phyloP scores from a whole-genome alignment of 345 rosid genomes.

The Aethionema arabicum region DNA sequence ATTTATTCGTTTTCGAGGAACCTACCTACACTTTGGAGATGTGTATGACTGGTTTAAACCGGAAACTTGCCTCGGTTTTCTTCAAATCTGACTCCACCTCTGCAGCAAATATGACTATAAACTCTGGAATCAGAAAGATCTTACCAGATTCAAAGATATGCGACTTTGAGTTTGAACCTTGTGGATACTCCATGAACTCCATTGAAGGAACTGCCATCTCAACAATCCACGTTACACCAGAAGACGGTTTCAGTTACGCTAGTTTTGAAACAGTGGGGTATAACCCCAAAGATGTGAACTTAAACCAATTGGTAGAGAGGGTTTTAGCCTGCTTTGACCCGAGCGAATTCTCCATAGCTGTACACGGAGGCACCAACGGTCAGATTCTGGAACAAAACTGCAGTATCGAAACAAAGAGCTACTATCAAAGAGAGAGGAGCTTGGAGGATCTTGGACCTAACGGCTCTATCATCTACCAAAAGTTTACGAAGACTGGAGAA shows the following conservation, averaged over 20 bases:
- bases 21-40: slow-evolving; percentile 41
- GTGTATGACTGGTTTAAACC: slow-evolving; percentile 53
- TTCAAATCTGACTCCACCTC: slow-evolving; percentile 32
- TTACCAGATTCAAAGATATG: slow-evolving; percentile 43
- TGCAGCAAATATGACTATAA: slow-evolving; percentile 36
- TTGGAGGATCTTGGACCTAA: slow-evolving; percentile 45
- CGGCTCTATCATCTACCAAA: slow-evolving; percentile 47
- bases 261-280: slow-evolving; percentile 45
- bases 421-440: slow-evolving; percentile 39
- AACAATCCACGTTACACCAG: too few species aligned
- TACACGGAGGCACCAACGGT: slow-evolving; percentile 25
- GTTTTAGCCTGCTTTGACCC: slow-evolving; percentile 40
- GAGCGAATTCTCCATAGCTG: slow-evolving; percentile 35
- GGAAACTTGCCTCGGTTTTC: slow-evolving; percentile 39
- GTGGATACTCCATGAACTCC: slow-evolving; percentile 54
- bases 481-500: slow-evolving; percentile 40
- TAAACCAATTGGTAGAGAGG: slow-evolving; percentile 25
- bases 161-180: slow-evolving; percentile 49
- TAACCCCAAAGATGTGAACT: slow-evolving; percentile 35
- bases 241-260: neutral
- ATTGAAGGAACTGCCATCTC: slow-evolving; percentile 34
- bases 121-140: slow-evolving; percentile 44
- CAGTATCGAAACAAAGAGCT: slow-evolving; percentile 35
- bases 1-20: neutral
- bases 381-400: slow-evolving; percentile 6